Percentiles rank a stretch among this genome's conserved stretches.
phyloP scores from a whole-genome alignment of 2,329 filamentous ascomycete genomes.

The Leptographium lundbergii region DNA sequence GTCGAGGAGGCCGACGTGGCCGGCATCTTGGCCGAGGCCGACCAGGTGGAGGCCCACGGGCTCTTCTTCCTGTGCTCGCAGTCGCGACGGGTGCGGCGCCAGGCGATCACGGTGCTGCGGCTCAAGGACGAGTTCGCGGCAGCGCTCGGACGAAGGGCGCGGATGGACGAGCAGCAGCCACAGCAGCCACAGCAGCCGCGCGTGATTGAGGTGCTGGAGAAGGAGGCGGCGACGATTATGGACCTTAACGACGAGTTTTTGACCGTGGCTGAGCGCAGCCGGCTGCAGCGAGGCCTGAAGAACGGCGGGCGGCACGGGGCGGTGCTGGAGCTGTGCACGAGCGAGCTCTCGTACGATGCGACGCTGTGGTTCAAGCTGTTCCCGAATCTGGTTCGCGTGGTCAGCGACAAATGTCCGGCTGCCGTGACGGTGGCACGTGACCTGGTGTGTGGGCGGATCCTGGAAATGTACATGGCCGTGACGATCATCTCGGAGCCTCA shows the following conservation, averaged over 20 bases:
- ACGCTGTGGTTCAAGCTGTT: constrained; percentile 98
- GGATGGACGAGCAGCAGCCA: constrained; percentile 22
- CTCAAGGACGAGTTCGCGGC: constrained; percentile 89
- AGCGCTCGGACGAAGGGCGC: constrained; percentile 53
- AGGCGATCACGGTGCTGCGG: constrained; percentile 82
- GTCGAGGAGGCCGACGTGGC: too few species aligned
- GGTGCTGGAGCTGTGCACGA: constrained; percentile 86
- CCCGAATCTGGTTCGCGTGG: constrained; percentile 82
- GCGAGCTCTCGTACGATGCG: constrained; percentile 86
- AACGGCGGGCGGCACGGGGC: constrained; percentile 75
- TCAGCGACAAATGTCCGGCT: constrained; percentile 82
- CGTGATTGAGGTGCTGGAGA: constrained; percentile 85
- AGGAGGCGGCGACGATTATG: constrained; percentile 77
- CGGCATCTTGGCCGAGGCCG: constrained; percentile 77
- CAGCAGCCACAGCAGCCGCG: constrained; percentile 28
- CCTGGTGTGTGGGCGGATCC: constrained; percentile 79
- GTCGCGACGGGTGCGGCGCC: constrained; percentile 75
- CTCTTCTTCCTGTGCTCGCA: constrained; percentile 97
- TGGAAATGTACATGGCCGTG: constrained; percentile 86
- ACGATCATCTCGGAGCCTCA: constrained; percentile 63
- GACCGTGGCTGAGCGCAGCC: constrained; percentile 82
- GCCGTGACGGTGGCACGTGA: constrained; percentile 85
- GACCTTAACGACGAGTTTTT: constrained; percentile 86
- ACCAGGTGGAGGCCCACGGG: constrained; percentile 92
- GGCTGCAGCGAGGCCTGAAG: constrained; percentile 79